Base-by-base conservation (phyloP, 2,329 filamentous ascomycete species). In the Ophiobolus disseminans region DNA sequence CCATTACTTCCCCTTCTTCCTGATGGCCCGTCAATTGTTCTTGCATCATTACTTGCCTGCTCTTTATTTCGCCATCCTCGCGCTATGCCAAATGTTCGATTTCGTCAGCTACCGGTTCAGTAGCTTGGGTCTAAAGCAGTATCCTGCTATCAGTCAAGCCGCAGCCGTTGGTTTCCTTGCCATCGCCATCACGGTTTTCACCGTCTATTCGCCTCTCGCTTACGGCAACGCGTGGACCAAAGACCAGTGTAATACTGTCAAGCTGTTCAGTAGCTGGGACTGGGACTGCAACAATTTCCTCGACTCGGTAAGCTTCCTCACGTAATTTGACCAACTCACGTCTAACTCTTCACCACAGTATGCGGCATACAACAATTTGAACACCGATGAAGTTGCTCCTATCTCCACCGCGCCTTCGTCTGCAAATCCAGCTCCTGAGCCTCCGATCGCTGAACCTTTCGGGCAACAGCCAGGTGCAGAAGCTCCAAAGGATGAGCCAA, bases 41-140 rank as follows among this genome's bases (percentile, higher is more conserved):
- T 81, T 99, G 54, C 94, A 99, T 75, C 94, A 99, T 78, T 99
- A 99, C 75, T 94, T 99, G 76, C 94, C 94, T 0, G 94, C 94
- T 2, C 84, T 99, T 11, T 96, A 96, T 78, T 99, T 99, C 72
- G 91, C 89, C 55, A 86, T 99, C 65, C 87, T 97, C 60, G 86
- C 89, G 7, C 82, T 97, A 47, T 94, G 88, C 74, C 93, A 97
- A 75, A 83, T 89, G 40, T 93, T 91, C 75, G 94, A 99, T 75
- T 97, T 91, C 68, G 72, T 85, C 45, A 89, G 89, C 49, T 86
- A 86, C 60, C 87, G 94, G 38, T 80, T 96, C 60, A 78, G 82
- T 36, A 77, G 83, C 22, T 75, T 91, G 40, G 86, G 88, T 16
- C 75, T 92, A 32, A 86, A 83, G 46, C 82, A 89, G 57, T 84